Base-by-base conservation (phyloP, 345 rosid species). In the Microcos paniculata region DNA sequence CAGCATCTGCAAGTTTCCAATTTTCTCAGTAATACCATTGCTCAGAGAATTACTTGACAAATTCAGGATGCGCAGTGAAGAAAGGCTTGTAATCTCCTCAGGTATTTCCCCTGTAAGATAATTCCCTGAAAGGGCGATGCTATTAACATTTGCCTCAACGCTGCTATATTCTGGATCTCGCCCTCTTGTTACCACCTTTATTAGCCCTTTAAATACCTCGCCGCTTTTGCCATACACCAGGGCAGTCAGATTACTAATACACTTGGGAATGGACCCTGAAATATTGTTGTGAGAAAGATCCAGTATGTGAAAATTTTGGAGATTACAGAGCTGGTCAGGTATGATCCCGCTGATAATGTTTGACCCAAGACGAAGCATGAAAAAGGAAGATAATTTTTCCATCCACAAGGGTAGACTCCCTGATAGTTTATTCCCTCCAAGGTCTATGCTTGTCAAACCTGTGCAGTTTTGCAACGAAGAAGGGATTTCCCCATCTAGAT, bases 211-310 rank as follows among this genome's bases (percentile, higher is more conserved):
- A 30, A 83, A 85, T 28, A 82, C 83, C 71, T 85, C 80, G 21
- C 61, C 71, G 70, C 49, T 73, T 13, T 45, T 55, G 14, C 77
- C 76, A 4, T 46, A 24, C 9, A 67, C 84, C 38, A 87, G 57
- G n/a, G 83, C 83, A n/a, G 82, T 80, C 52, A 88, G 81, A 65
- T 83, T 87, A 45, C 78, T 71, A 23, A 86, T 68, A 33, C 92
- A 84, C 62, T 58, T 77, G 15, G 90, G 92, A 71, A 88, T 74
- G 1, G 69, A 30, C 3, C 90, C 87, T 0, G 86, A 71, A 71
- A 85, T 71, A 48, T 79, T 82, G 86, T 88, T 88, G 16, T 78
- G 77, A 1, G 92, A 85, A 73, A 87, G 84, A 61, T 88, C 88
- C 1, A 88, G 62, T 49, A 85, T 83, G 79, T 82, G 87, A 70